Evolutionary conservation across 129 eudicot genomes (phyloP).

Genomic region (Lactuca saligna): DNA sequence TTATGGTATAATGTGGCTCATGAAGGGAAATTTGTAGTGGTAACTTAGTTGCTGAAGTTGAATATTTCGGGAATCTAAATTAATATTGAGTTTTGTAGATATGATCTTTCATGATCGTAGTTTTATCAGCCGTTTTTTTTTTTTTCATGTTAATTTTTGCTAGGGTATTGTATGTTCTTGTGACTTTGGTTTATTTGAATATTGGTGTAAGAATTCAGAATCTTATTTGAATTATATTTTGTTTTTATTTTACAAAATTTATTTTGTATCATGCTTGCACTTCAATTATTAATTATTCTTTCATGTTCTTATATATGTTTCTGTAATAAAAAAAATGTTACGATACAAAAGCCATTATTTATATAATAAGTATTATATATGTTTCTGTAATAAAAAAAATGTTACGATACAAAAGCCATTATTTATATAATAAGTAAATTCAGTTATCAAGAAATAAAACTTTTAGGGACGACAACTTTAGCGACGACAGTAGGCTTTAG

Average conservation of each 20-base stretch:
- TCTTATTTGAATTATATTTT: neutral
- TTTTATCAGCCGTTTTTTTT: constrained; percentile 1
- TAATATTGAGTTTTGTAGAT: constrained; percentile 27
- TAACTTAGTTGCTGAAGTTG: constrained; percentile 1
- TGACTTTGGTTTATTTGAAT: neutral
- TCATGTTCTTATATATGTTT: neutral
- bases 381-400: too few species aligned
- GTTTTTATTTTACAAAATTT: too few species aligned
- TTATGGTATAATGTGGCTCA: neutral
- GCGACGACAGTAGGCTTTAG: too few species aligned
- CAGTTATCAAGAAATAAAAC: too few species aligned
- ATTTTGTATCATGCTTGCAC: neutral
- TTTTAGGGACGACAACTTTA: too few species aligned
- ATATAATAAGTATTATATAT: neutral
- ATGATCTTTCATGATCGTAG: constrained; percentile 21
- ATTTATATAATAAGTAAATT: neutral
- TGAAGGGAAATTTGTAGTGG: constrained; percentile 13
- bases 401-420: too few species aligned
- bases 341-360: too few species aligned
- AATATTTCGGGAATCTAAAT: constrained; percentile 13
- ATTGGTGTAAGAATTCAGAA: neutral
- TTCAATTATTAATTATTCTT: too few species aligned
- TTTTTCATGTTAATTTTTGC: neutral
- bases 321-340: too few species aligned
- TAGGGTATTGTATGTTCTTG: constrained; percentile 14